A percentile compares a stretch with the other conserved stretches of the same genome.
Evolutionary conservation across 768 basidiomycete genomes (phyloP).

Genomic region (Podaxis sp.): DNA sequence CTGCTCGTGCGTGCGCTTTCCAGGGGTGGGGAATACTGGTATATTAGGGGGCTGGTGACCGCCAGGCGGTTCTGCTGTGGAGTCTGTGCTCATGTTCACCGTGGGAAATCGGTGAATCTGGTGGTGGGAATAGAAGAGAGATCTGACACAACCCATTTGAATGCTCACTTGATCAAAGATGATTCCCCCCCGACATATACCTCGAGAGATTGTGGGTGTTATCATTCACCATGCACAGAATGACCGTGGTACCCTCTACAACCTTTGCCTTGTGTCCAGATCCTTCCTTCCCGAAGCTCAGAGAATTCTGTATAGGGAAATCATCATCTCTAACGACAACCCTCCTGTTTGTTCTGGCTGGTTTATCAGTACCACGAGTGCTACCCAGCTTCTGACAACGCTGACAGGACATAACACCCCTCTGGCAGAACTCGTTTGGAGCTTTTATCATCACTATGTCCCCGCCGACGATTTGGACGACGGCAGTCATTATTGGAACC

Average conservation of each 20-base stretch:
- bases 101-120: too few species aligned
- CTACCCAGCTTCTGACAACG: background rate
- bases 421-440: background rate
- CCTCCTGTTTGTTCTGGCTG: background rate
- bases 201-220: background rate
- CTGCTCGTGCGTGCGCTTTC: too few species aligned
- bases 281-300: background rate
- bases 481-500: background rate
- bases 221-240: background rate
- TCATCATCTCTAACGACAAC: background rate
- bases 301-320: background rate
- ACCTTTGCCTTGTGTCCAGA: conserved; percentile 5
- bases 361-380: background rate
- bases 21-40: too few species aligned
- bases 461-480: background rate
- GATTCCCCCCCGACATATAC: background rate
- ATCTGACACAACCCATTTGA: too few species aligned
- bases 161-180: too few species aligned
- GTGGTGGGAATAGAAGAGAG: background rate
- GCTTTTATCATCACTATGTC: background rate
- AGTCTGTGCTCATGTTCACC: too few species aligned
- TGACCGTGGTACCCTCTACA: background rate
- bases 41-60: too few species aligned
- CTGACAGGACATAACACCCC: background rate
- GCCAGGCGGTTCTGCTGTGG: too few species aligned